Conservation (phyloP, 2,329 filamentous ascomycete species). For the Exophiala dermatitidis region DNA sequence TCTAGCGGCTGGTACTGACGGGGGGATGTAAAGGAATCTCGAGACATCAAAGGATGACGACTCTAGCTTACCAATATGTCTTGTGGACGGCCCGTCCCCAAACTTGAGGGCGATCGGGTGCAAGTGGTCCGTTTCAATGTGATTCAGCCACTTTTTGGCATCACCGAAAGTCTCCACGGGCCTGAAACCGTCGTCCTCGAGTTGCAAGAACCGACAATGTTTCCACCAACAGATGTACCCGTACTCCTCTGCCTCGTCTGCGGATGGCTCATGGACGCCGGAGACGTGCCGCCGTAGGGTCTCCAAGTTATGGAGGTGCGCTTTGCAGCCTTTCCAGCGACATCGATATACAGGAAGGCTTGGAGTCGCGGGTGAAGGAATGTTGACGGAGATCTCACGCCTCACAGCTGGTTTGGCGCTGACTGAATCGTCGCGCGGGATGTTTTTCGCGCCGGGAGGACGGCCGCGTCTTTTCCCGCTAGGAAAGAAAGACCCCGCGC, state of each 20-base stretch:
- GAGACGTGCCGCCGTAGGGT: slow-evolving; percentile 53
- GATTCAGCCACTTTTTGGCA: slow-evolving; percentile 42
- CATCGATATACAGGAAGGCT: slow-evolving; percentile 43
- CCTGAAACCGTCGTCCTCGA: slow-evolving; percentile 28
- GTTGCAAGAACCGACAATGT: slow-evolving; percentile 27
- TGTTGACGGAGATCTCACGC: slow-evolving; percentile 5
- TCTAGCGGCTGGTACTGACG: slow-evolving; percentile 17
- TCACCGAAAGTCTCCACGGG: slow-evolving; percentile 32
- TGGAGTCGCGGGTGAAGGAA: slow-evolving; percentile 4
- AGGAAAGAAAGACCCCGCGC: neutral
- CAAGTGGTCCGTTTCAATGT: slow-evolving; percentile 49
- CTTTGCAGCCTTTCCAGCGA: slow-evolving; percentile 50
- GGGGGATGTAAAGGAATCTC: slow-evolving; percentile 13
- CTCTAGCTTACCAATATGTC: slow-evolving; percentile 49
- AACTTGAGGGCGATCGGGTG: slow-evolving; percentile 48
- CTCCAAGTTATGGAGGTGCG: slow-evolving; percentile 55
- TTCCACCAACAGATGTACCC: slow-evolving; percentile 31
- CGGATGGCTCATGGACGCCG: slow-evolving; percentile 45
- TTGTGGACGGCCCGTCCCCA: slow-evolving; percentile 53
- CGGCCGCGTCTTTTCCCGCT: slow-evolving; percentile 27
- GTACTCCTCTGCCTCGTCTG: slow-evolving; percentile 13
- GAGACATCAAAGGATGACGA: slow-evolving; percentile 18
- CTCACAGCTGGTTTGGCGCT: slow-evolving; percentile 3
- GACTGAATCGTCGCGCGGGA: slow-evolving; percentile 13
- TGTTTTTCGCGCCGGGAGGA: slow-evolving; percentile 31